Evolutionary conservation across 2,329 filamentous ascomycete species (phyloP).

Genomic region (Colletotrichum aenigma): DNA sequence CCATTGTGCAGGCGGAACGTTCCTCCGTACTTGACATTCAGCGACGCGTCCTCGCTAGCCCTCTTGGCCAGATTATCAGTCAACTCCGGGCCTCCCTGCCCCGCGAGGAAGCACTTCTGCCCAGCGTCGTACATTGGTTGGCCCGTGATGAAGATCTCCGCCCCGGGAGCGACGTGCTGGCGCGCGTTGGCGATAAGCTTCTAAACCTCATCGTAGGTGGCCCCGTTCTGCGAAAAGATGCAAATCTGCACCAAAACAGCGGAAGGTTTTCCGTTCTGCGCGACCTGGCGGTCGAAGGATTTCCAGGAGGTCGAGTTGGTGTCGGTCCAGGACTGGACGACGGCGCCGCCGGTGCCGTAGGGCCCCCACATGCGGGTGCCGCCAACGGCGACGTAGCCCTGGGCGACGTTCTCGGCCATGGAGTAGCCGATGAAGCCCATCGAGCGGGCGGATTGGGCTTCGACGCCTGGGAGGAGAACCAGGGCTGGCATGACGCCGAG

Average conservation of each 20-base stretch:
- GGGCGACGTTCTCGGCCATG: not conserved
- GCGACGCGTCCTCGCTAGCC: not conserved
- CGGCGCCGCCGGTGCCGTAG: not conserved
- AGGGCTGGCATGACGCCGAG: not conserved
- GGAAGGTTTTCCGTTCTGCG: not conserved
- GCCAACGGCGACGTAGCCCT: not conserved
- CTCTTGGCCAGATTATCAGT: not conserved
- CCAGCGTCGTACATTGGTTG: not conserved
- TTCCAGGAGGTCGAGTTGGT: not conserved
- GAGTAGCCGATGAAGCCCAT: not conserved
- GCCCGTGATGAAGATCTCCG: not conserved
- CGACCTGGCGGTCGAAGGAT: not conserved
- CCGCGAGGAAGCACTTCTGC: not conserved
- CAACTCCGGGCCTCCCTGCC: not conserved
- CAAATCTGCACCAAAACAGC: not conserved
- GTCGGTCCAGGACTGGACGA: not conserved
- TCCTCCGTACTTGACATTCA: not conserved
- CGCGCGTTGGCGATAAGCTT: not conserved
- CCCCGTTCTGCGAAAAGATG: not conserved
- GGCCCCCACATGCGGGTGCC: not conserved
- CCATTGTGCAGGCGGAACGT: not conserved
- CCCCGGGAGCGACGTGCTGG: not conserved
- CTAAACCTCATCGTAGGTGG: not conserved
- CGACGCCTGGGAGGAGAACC: not conserved
- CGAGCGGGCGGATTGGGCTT: not conserved